Base-by-base conservation (phyloP, 441 rosid genomes). In the Arabidopsis lyrata region DNA sequence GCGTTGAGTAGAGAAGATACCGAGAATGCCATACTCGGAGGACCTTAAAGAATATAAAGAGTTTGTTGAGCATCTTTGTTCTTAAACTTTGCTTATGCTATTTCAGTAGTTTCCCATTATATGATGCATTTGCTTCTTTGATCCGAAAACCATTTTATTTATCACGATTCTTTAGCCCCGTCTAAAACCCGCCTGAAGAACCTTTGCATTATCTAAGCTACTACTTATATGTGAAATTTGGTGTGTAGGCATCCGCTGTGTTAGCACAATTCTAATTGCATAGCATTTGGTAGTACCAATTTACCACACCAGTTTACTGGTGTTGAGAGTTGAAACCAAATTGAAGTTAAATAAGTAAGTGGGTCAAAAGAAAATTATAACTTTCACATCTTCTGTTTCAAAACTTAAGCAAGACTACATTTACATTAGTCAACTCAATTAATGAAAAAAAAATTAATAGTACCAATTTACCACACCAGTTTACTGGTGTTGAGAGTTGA, bases 1-100 rank as follows among this genome's bases (percentile, higher is more conserved):
- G 97, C 99, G 31, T 81, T 92, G 80, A 95, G 99, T 65, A 85
- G 97, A 81, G 97, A 93, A 58, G 98, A 95, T 81, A 87, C 91
- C 0, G 92, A 95, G 82, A 95, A 95, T 39, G 99, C 99, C 65
- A 84, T 90, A 63, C 92, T 91, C 6, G 97, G 99, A 69, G 98
- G 99, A 79, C 99, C 99, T 55, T 94, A 72, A 75, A 64, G 73
- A 22, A 3, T 41, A 27, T 41, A 27, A 44, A 35, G 64, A 36
- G 35, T 70, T 47, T 47, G 41, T 70, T 63, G 38, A 71, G 22
- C 11, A 53, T 63, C 44, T 63, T 47, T 70, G 5, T 76, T 76
- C 45, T 41, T 29, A 36, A 36, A 41, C 32, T 66, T 13, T 63
- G 42, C 35, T 63, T 69, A 1, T 27, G 42, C 41, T 76, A 7